Evolutionary conservation across 1,139 yeast species (phyloP).

Genomic region (Debaryomyces robertsiae): DNA sequence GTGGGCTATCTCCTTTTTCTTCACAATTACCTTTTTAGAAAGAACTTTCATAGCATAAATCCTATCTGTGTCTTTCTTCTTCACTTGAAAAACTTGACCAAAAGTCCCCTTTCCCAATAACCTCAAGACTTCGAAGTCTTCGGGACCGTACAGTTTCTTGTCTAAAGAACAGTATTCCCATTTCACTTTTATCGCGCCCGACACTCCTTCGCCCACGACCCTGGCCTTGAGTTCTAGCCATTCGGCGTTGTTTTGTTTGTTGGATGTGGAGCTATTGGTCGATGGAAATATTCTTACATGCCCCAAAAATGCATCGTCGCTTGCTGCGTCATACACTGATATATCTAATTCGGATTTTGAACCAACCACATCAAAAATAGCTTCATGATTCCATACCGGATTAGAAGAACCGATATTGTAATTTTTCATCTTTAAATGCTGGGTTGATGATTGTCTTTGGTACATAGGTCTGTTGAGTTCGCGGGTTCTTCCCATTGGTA

Average conservation of each 20-base stretch:
- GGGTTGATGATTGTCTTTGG: conserved; percentile 68
- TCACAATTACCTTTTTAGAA: conserved; percentile 90
- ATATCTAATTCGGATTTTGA: conserved; percentile 81
- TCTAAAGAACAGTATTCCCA: conserved; percentile 70
- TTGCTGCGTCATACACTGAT: conserved; percentile 81
- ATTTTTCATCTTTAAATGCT: conserved; percentile 46
- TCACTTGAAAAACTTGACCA: conserved; percentile 96
- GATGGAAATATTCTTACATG: conserved; percentile 75
- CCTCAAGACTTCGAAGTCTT: conserved; percentile 88
- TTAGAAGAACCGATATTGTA: conserved; percentile 48
- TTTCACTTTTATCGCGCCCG: conserved; percentile 74
- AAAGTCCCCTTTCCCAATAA: conserved; percentile 94
- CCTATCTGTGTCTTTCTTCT: conserved; percentile 82
- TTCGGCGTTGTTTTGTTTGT: conserved; percentile 43
- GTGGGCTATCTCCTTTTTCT: conserved; percentile 95
- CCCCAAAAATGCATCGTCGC: conserved; percentile 84
- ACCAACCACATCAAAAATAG: conserved; percentile 88
- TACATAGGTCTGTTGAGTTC: conserved; percentile 46
- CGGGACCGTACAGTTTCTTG: conserved; percentile 84
- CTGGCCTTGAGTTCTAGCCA: conserved; percentile 81
- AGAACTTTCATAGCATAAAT: conserved; percentile 97
- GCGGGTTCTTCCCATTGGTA: conserved; percentile 17
- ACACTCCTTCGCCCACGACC: conserved; percentile 71
- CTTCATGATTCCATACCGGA: conserved; percentile 90
- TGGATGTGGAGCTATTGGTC: conserved; percentile 33